phyloP scores from a whole-genome alignment of 768 basidiomycete species.

The Pleurotus citrinopileatus region DNA sequence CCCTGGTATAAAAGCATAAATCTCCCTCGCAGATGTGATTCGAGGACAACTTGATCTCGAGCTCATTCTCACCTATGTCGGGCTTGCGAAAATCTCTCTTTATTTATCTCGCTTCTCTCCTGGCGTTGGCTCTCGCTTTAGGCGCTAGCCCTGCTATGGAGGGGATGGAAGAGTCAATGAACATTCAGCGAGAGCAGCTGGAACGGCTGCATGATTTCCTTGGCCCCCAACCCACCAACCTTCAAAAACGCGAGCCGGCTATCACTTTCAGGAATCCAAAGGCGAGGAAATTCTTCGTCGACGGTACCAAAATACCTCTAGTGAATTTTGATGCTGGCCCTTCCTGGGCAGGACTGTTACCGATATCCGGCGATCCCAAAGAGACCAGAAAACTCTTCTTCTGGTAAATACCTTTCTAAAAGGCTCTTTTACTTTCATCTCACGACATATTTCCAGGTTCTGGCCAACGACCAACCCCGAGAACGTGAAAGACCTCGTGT shows the following conservation, averaged over 20 bases:
- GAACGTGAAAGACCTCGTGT: conserved; percentile 57
- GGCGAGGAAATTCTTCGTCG: conserved; percentile 48
- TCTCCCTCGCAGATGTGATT: neutral
- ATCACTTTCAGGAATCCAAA: conserved; percentile 64
- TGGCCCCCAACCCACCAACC: conserved; percentile 21
- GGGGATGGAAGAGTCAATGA: conserved; percentile 39
- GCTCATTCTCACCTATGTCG: neutral
- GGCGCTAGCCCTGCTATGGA: conserved; percentile 26
- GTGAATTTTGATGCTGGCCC: conserved; percentile 69
- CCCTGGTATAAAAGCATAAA: neutral
- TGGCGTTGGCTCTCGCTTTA: conserved; percentile 16
- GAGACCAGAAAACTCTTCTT: conserved; percentile 63
- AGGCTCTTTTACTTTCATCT: neutral
- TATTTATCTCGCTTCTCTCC: conserved; percentile 4
- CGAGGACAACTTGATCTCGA: neutral
- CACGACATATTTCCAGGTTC: conserved; percentile 46
- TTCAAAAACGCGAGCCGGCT: conserved; percentile 28
- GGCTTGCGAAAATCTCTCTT: conserved; percentile 6
- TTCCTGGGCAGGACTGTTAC: conserved; percentile 66
- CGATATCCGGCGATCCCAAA: conserved; percentile 52
- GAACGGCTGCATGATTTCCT: conserved; percentile 36
- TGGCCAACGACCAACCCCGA: conserved; percentile 64
- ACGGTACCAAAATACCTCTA: conserved; percentile 43
- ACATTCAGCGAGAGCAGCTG: conserved; percentile 46
- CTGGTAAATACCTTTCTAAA: conserved; percentile 23